A percentile compares a stretch with the other conserved stretches of the same genome.
Evolutionary conservation across 2,329 filamentous ascomycete species (phyloP).

Genomic region (Akanthomyces muscarius): DNA sequence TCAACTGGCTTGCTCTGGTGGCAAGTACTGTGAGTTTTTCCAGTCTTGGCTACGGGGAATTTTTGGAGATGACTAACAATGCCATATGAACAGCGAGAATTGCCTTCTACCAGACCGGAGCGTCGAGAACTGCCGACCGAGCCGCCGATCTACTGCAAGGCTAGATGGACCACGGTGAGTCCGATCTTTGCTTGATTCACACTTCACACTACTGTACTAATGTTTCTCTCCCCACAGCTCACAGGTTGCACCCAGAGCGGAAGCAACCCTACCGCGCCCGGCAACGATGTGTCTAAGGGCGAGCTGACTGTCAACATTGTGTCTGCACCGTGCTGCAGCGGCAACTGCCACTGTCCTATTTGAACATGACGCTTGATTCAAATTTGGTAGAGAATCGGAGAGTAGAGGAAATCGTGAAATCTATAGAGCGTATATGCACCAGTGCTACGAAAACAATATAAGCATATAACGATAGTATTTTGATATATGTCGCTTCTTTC

Average conservation of each 20-base stretch:
- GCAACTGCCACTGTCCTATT: slow-evolving; percentile 19
- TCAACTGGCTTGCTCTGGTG: slow-evolving; percentile 21
- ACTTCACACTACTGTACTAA: background rate
- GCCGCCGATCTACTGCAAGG: slow-evolving; percentile 18
- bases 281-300: slow-evolving; percentile 21
- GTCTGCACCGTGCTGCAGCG: slow-evolving; percentile 19
- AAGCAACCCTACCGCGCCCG: slow-evolving; percentile 20
- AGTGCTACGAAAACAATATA: too few relatives aligned
- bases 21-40: slow-evolving; percentile 7
- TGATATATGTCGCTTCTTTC: background rate
- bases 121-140: slow-evolving; percentile 19
- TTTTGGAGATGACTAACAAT: background rate
- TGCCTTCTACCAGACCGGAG: slow-evolving; percentile 22
- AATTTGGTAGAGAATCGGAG: too few relatives aligned
- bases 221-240: background rate
- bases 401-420: background rate
- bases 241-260: slow-evolving; percentile 20
- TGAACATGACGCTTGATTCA: background rate
- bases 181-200: background rate
- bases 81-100: too few relatives aligned
- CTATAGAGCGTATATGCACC: background rate
- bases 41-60: background rate
- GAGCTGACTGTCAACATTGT: slow-evolving; percentile 22
- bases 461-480: too few relatives aligned
- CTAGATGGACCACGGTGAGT: slow-evolving; percentile 18